Conservation (phyloP, 2,329 filamentous ascomycete species). For the Pseudomassariella vexata region DNA sequence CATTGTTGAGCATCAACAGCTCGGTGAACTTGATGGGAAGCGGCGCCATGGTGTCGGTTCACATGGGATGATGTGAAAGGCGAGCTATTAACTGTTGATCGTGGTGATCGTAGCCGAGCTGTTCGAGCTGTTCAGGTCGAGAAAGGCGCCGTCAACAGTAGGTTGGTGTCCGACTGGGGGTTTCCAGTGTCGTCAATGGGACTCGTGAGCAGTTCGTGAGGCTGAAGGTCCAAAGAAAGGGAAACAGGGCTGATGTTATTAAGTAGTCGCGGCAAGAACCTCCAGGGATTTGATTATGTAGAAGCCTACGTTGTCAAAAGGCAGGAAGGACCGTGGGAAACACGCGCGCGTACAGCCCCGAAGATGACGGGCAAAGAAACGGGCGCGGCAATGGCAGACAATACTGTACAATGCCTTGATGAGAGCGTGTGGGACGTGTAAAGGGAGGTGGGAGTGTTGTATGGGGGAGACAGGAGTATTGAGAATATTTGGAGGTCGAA, state of each 20-base stretch:
- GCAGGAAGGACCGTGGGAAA: constrained; percentile 14
- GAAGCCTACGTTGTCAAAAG: constrained; percentile 9
- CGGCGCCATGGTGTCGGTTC: constrained; percentile 49
- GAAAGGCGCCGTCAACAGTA: no score
- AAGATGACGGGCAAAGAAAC: constrained; percentile 6
- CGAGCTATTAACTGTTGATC: no score
- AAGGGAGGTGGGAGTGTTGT: constrained; percentile 9
- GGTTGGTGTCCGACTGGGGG: no score
- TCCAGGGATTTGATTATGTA: constrained; percentile 17
- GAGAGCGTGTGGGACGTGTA: constrained; percentile 3
- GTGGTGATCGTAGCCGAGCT: no score
- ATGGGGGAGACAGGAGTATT: constrained; percentile 11
- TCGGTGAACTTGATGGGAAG: constrained; percentile 92
- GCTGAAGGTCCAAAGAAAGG: constrained; percentile 5
- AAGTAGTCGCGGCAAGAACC: constrained; percentile 11
- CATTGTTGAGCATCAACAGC: constrained; percentile 63
- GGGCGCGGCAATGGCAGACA: not conserved
- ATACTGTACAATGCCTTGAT: constrained; percentile 19
- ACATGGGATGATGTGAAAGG: constrained; percentile 14
- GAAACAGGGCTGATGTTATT: constrained; percentile 3
- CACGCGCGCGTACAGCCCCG: constrained; percentile 11
- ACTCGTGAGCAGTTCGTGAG: constrained; percentile 4
- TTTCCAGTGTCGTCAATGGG: no score
- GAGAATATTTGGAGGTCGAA: constrained; percentile 15
- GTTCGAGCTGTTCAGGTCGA: no score